phyloP scores from a whole-genome alignment of 2,329 filamentous ascomycete species.

The Conoideocrella luteorostrata region DNA sequence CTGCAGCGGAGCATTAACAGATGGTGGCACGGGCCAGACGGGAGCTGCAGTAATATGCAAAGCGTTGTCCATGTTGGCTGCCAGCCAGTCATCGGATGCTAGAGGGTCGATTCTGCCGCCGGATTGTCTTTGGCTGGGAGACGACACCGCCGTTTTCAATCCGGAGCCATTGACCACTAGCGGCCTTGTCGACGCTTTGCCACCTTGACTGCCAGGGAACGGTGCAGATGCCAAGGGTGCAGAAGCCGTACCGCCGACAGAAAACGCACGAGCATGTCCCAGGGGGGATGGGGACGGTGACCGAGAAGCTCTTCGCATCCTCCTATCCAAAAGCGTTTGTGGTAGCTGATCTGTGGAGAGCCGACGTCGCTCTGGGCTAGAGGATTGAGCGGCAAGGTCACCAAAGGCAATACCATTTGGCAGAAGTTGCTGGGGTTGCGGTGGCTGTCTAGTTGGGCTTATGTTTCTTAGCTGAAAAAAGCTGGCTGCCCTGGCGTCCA shows the following conservation, averaged over 20 bases:
- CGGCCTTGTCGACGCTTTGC: slow-evolving; percentile 34
- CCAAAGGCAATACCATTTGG: slow-evolving; percentile 40
- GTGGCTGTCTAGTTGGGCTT: slow-evolving; percentile 16
- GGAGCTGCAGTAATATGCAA: slow-evolving; percentile 19
- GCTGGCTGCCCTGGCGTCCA: slow-evolving; percentile 31
- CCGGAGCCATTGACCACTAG: slow-evolving; percentile 47
- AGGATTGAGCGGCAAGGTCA: slow-evolving; percentile 33
- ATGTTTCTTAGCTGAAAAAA: slow-evolving; percentile 22
- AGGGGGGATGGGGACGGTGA: slow-evolving; percentile 54
- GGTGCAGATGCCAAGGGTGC: slow-evolving; percentile 31
- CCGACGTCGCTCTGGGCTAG: slow-evolving; percentile 35
- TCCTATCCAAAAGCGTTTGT: slow-evolving; percentile 45
- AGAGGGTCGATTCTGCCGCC: slow-evolving; percentile 12
- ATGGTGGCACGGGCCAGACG: slow-evolving; percentile 2
- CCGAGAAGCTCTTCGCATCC: slow-evolving; percentile 46
- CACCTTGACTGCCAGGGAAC: slow-evolving; percentile 27
- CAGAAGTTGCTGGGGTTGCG: slow-evolving; percentile 17
- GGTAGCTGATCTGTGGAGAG: slow-evolving; percentile 49
- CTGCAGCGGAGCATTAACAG: slow-evolving; percentile 6
- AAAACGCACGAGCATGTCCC: slow-evolving; percentile 41
- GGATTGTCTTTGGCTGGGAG: slow-evolving; percentile 14
- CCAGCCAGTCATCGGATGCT: slow-evolving; percentile 16
- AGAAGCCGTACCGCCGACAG: slow-evolving; percentile 32
- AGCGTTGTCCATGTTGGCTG: slow-evolving; percentile 19
- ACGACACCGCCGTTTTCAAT: slow-evolving; percentile 24